Percentiles rank a stretch among this genome's conserved stretches.
Conservation (phyloP, 129 eudicot genomes). For the Smallanthus sonchifolius region DNA sequence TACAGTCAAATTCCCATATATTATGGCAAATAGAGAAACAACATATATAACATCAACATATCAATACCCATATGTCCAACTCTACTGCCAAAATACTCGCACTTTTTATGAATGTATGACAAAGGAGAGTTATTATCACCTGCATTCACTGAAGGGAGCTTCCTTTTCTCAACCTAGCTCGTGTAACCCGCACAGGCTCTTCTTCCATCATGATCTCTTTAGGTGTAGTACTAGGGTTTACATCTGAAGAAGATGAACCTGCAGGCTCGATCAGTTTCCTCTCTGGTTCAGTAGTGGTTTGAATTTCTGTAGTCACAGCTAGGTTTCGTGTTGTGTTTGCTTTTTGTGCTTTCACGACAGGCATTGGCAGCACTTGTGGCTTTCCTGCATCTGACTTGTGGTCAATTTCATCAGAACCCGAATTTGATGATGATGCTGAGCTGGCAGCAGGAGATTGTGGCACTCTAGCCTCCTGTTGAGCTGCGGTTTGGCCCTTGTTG, state of each 20-base stretch:
- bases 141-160: conserved; percentile 33
- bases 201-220: conserved; percentile 47
- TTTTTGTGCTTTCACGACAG: conserved; percentile 33
- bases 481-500: conserved; percentile 22
- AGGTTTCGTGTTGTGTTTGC: conserved; percentile 23
- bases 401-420: conserved; percentile 31
- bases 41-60: conserved; percentile 16
- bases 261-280: conserved; percentile 27
- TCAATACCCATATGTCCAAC: conserved; percentile 17
- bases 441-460: conserved; percentile 46
- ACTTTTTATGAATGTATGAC: conserved; percentile 15
- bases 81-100: conserved; percentile 24
- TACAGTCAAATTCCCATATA: neutral
- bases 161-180: conserved; percentile 61
- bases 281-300: conserved; percentile 30
- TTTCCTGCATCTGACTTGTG: conserved; percentile 28
- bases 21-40: conserved; percentile 14
- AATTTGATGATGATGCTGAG: conserved; percentile 32
- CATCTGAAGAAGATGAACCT: conserved; percentile 25
- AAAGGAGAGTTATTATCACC: conserved; percentile 5
- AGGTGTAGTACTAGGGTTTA: conserved; percentile 19
- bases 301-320: conserved; percentile 25
- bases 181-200: conserved; percentile 44
- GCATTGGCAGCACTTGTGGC: conserved; percentile 18
- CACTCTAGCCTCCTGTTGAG: conserved; percentile 32